Percentiles rank a stretch among this genome's conserved stretches.
These are phyloP conservation scores for Zasmidium citrigriseum DNA, from an alignment of 2,329 filamentous ascomycete genomes.

Conservation along the genomic window DNA sequence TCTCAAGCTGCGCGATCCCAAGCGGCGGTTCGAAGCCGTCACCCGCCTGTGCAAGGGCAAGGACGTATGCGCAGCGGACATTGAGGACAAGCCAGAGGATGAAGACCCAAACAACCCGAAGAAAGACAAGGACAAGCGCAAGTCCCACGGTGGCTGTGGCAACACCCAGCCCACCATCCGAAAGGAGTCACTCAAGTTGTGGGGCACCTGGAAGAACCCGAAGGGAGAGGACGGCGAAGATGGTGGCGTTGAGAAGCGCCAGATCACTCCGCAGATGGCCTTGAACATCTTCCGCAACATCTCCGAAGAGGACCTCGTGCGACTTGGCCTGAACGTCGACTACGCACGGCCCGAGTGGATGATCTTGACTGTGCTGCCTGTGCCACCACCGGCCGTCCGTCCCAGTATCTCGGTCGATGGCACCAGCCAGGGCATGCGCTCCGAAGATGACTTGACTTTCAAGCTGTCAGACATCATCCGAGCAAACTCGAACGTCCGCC, in stretches of 20 bases:
- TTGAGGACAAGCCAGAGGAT: slow-evolving; percentile 66
- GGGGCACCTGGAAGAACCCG: slow-evolving; percentile 69
- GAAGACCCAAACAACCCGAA: slow-evolving; percentile 64
- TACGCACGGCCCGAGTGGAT: slow-evolving; percentile 99
- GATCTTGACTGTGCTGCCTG: slow-evolving; percentile 90
- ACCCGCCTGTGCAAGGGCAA: slow-evolving; percentile 92
- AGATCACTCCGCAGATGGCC: slow-evolving; percentile 80
- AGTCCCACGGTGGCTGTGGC: slow-evolving; percentile 84
- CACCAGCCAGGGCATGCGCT: slow-evolving; percentile 85
- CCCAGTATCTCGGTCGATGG: slow-evolving; percentile 98
- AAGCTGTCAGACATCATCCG: slow-evolving; percentile 98
- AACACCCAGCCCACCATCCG: slow-evolving; percentile 87
- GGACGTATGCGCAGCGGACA: slow-evolving; percentile 79
- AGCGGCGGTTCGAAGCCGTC: slow-evolving; percentile 88
- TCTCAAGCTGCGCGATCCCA: slow-evolving; percentile 83
- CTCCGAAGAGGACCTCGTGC: slow-evolving; percentile 73
- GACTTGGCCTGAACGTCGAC: slow-evolving; percentile 90
- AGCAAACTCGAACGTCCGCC: slow-evolving; percentile 90
- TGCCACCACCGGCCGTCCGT: slow-evolving; percentile 91
- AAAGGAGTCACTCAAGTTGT: slow-evolving; percentile 81
- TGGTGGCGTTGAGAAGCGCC: slow-evolving; percentile 74
- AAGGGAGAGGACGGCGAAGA: slow-evolving; percentile 70
- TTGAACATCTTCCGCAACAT: slow-evolving; percentile 86
- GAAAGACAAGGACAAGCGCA: slow-evolving; percentile 55
- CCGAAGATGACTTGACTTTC: slow-evolving; percentile 98